Base-by-base conservation (phyloP, 257 asterid species). In the Jaltomata sinuosa region DNA sequence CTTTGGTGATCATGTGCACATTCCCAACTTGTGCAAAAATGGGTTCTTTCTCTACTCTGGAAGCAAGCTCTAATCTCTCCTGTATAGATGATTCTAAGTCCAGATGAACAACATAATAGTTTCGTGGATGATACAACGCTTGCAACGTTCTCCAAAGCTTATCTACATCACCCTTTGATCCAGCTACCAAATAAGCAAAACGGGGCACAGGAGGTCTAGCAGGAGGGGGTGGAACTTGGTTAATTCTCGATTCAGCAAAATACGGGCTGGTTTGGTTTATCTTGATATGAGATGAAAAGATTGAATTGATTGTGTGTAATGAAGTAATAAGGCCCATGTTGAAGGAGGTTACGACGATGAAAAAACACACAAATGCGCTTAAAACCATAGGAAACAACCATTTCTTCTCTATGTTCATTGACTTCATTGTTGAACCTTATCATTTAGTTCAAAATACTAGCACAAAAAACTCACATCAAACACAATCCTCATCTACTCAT, bases 61-160 rank as follows among this genome's bases (percentile, higher is more conserved):
- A 84, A 27, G 86, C 87, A 25, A 96, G 94, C 85, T 93, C 95
- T 81, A 85, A 64, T 88, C 99, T 92, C 93, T 95, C 99, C 86
- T 87, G 92, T 32, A 84, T 62, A 2, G 99, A 94, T 8, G 98
- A 90, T 90, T 96, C 98, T 22, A 93, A 90, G 89, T 96, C 99
- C 86, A 96, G 87, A 92, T 96, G 99, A 72, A 96, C 92, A 50
- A 93, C 89, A 68, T 96, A 96, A 88, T 95, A 95, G 86, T 96
- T 96, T 87, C 96, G 50, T 0, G 99, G 99, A 87, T 96, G 99
- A 84, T 96, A 96, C 40, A 96, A 7, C 1, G 99, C 87, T 50
- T 81, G 94, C 79, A 96, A 92, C 12, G 98, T 91, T 90, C 98
- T 94, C 98, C 97, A 95, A 34, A 95, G 94, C 87, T 92, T 93